Evolutionary conservation across 2,329 filamentous ascomycete genomes (phyloP).

Genomic region (Elsinoe australis): DNA sequence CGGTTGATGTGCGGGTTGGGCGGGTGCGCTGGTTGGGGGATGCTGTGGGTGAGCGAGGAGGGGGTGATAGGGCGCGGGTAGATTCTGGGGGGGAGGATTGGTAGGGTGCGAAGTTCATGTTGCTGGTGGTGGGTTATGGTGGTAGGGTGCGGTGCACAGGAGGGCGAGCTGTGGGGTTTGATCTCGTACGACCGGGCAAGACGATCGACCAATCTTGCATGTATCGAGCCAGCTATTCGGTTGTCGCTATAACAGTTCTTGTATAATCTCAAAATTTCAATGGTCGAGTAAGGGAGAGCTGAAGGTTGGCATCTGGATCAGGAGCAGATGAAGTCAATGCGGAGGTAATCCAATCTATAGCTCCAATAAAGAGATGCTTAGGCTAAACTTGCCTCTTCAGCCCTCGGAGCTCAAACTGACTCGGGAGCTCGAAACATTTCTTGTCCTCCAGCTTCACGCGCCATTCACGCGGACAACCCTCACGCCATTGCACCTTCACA

Average conservation of each 20-base stretch:
- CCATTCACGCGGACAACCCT: not conserved
- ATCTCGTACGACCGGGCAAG: slow-evolving; percentile 3
- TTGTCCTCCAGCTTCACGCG: slow-evolving; percentile 8
- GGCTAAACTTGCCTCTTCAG: too few species aligned
- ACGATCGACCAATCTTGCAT: too few species aligned
- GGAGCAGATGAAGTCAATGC: slow-evolving; percentile 9
- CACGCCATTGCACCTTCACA: not conserved
- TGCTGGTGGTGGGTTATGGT: slow-evolving; percentile 25
- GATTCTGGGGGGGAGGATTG: slow-evolving; percentile 86
- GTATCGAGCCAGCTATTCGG: too few species aligned
- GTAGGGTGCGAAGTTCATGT: slow-evolving; percentile 94
- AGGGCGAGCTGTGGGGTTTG: not conserved
- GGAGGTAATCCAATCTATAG: too few species aligned
- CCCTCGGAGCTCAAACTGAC: not conserved
- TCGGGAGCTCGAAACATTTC: slow-evolving; percentile 15
- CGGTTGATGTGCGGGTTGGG: slow-evolving; percentile 21
- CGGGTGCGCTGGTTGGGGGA: slow-evolving; percentile 34
- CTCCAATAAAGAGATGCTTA: too few species aligned
- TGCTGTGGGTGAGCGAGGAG: slow-evolving; percentile 50
- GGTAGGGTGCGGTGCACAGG: not conserved
- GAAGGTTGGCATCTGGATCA: too few species aligned
- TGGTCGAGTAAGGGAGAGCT: too few species aligned
- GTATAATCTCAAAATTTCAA: too few species aligned
- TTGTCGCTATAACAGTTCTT: too few species aligned
- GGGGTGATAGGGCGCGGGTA: slow-evolving; percentile 70